Percentiles rank a stretch among this genome's conserved stretches.
Evolutionary conservation across 805 yeast genomes (phyloP).

Genomic region (Wickerhamiella azymoides): DNA sequence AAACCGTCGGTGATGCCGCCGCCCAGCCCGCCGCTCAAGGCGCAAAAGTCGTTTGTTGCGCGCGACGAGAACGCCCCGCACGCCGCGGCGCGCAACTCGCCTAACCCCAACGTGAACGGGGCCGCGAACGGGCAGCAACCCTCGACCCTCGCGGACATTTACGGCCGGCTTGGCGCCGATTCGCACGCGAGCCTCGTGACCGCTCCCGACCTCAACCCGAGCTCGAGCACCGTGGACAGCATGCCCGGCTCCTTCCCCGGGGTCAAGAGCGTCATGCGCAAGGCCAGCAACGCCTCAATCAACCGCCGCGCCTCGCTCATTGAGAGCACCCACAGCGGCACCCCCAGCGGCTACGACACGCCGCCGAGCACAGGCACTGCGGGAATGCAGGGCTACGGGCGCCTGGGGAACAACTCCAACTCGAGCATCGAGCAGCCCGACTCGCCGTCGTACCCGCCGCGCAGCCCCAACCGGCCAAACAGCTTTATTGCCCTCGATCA

Average conservation of each 20-base stretch:
- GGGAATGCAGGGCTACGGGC: neutral
- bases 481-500: constrained; percentile 4
- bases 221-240: neutral
- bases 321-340: neutral
- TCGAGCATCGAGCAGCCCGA: neutral
- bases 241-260: constrained; percentile 6
- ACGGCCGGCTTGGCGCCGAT: neutral
- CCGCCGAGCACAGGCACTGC: neutral
- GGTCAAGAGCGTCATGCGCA: neutral
- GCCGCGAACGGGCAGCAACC: too few relatives aligned
- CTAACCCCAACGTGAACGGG: too few relatives aligned
- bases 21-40: neutral
- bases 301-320: neutral
- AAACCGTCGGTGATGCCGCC: neutral
- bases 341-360: neutral
- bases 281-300: neutral
- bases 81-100: too few relatives aligned
- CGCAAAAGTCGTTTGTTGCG: neutral
- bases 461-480: constrained; percentile 5
- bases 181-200: neutral
- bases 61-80: neutral
- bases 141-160: neutral
- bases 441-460: constrained; percentile 4
- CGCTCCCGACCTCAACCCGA: neutral
- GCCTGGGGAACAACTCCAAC: neutral